phyloP scores from a whole-genome alignment of 345 rosid genomes.

The thale cress (Arabidopsis thaliana) region DNA sequence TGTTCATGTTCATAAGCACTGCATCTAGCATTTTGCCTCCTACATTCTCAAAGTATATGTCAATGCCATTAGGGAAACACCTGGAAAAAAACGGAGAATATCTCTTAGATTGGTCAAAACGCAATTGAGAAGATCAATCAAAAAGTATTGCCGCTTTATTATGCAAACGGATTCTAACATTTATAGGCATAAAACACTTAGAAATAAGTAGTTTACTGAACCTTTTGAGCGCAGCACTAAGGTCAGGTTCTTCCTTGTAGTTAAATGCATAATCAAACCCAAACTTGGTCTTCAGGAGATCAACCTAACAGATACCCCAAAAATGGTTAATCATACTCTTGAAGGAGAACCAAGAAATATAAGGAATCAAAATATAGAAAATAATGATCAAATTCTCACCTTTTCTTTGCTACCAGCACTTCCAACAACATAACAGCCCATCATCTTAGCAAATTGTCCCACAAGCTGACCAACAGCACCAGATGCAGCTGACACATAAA shows the following conservation, averaged over 20 bases:
- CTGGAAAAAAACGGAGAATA: not conserved
- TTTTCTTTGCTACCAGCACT: conserved; percentile 61
- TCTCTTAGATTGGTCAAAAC: not conserved
- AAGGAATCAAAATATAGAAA: not conserved
- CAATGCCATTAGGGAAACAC: conserved; percentile 55
- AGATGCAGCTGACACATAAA: conserved; percentile 59
- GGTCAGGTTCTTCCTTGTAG: conserved; percentile 69
- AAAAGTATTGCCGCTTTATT: not conserved
- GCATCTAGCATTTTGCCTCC: conserved; percentile 69
- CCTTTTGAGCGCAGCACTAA: conserved; percentile 67
- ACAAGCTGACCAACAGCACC: conserved; percentile 67
- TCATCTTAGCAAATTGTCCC: conserved; percentile 58
- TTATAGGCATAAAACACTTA: not conserved
- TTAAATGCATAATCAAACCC: conserved; percentile 81
- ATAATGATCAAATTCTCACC: conserved; percentile 34
- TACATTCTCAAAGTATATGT: conserved; percentile 59
- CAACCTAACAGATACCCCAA: conserved; percentile 50
- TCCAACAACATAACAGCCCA: conserved; percentile 64
- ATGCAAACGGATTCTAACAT: not conserved
- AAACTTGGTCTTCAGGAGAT: conserved; percentile 63
- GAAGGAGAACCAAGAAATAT: not conserved
- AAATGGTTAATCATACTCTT: conserved; percentile 8
- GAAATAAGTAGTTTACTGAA: conserved; percentile 22
- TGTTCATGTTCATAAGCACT: conserved; percentile 58
- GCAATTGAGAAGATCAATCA: not conserved